Percentiles rank a stretch among this genome's conserved stretches.
Conservation (phyloP, 2,329 filamentous ascomycete species). For the Colletotrichum lini region DNA sequence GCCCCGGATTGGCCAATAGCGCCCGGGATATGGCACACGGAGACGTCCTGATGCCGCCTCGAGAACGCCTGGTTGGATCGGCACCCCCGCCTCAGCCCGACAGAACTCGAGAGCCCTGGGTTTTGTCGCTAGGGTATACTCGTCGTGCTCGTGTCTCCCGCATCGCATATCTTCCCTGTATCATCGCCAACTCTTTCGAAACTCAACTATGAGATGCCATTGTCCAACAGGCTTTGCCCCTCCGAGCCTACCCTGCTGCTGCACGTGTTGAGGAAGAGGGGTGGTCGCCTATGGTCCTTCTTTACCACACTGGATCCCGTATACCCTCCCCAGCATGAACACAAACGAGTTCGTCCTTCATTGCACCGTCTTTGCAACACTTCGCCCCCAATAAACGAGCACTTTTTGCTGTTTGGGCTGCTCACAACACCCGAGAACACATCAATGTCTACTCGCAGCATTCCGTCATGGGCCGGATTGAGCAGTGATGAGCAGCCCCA, state of each 20-base stretch:
- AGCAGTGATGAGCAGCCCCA: constrained; percentile 29
- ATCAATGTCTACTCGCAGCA: neutral
- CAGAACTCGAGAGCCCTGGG: neutral
- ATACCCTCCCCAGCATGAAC: no score
- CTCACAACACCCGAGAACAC: neutral
- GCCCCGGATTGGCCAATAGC: neutral
- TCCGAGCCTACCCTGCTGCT: constrained; percentile 1
- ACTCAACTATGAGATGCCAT: constrained; percentile 25
- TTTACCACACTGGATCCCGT: neutral
- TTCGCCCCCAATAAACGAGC: neutral
- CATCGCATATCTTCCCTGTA: neutral
- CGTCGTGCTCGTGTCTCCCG: neutral
- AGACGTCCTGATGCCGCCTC: neutral
- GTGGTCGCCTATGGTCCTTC: neutral
- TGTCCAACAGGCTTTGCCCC: constrained; percentile 3
- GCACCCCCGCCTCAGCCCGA: neutral
- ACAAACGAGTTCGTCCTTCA: neutral
- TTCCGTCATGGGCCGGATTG: constrained; percentile 25
- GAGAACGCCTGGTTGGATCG: neutral
- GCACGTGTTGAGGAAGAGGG: neutral
- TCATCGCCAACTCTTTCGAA: constrained; percentile 10
- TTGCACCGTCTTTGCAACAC: neutral
- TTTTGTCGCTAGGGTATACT: neutral
- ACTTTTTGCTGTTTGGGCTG: neutral
- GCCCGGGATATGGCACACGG: neutral